Base-by-base conservation (phyloP, 805 yeast species). In the Cyberlindnera sargentensis region DNA sequence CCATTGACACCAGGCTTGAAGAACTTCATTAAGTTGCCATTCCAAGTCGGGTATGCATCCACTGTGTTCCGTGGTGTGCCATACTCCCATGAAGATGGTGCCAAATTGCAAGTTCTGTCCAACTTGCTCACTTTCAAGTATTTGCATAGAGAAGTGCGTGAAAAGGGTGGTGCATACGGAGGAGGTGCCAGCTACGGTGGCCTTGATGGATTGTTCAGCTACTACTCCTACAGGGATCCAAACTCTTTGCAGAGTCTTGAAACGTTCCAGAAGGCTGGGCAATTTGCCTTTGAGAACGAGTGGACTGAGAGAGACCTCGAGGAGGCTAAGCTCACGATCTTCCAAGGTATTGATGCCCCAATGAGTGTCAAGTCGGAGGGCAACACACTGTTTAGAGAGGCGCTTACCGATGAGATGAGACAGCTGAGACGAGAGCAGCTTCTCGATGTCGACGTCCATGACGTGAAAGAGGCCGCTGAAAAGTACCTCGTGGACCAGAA, bases 101-200 rank as follows among this genome's bases (percentile, higher is more conserved):
- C 98, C 0, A 71, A 88, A 1, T 71, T 93, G 36, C 95, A 87
- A 62, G 78, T 93, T 0, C 69, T 93, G 38, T 74, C 96, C 1
- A 90, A 84, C 52, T 61, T 93, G 45, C 62, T 89, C 52, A 82
- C 95, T 0, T 90, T 83, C 64, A 86, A 84, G 57, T 78, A 85
- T 52, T 67, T 93, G 39, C 99, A 93, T 62, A 76, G 87, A 9
- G 95, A 89, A 50, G 80, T 93, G 33, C 76, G 99, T 51, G 99
- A 93, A 59, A 80, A 91, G 56, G 96, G 96, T 45, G 99, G 99
- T 46, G 99, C 99, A 0, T 93, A 93, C 59, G 99, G 99, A 6
- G 98, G 96, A 5, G 99, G 99, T 4, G 84, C 95, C 4, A 66
- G 76, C 6, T 93, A 82, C 61, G 85, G 82, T 59, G 88, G 91